Evolutionary conservation across 176 grass and related monocot species (phyloP).

Genomic region (Cenchrus americanus): DNA sequence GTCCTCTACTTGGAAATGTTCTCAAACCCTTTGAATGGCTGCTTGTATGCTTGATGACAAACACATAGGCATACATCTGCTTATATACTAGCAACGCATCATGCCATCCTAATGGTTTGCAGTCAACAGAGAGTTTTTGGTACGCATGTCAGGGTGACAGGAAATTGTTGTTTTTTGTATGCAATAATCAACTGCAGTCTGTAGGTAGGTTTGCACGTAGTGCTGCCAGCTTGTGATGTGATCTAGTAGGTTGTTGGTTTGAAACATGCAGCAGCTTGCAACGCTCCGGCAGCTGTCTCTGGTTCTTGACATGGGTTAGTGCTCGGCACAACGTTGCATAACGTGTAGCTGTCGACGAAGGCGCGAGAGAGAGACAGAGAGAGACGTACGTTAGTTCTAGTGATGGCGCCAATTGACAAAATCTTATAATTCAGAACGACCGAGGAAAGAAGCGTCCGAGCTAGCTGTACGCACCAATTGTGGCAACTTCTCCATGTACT

Average conservation of each 20-base stretch:
- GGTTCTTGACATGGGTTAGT: conserved; percentile 37
- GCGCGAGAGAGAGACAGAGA: too few species aligned
- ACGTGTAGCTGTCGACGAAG: neutral
- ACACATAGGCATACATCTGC: neutral
- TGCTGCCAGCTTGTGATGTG: conserved; percentile 41
- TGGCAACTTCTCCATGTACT: conserved; percentile 27
- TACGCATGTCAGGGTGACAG: neutral
- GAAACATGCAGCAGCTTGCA: neutral
- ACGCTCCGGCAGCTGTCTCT: neutral
- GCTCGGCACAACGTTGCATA: conserved; percentile 33
- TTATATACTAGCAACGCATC: conserved; percentile 19
- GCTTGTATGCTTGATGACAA: conserved; percentile 1
- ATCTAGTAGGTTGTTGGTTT: neutral
- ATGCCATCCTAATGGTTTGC: neutral
- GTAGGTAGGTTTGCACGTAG: neutral
- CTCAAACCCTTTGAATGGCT: neutral
- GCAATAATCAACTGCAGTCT: neutral
- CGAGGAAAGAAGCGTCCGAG: neutral
- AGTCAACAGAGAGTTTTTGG: conserved; percentile 26
- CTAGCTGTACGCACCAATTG: conserved; percentile 29
- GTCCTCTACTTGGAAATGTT: neutral
- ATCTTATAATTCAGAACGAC: neutral
- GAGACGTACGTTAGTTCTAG: neutral
- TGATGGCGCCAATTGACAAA: neutral
- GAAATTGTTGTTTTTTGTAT: neutral